phyloP scores from a whole-genome alignment of 2,329 filamentous ascomycete species.

The Thielaviopsis ethacetica region DNA sequence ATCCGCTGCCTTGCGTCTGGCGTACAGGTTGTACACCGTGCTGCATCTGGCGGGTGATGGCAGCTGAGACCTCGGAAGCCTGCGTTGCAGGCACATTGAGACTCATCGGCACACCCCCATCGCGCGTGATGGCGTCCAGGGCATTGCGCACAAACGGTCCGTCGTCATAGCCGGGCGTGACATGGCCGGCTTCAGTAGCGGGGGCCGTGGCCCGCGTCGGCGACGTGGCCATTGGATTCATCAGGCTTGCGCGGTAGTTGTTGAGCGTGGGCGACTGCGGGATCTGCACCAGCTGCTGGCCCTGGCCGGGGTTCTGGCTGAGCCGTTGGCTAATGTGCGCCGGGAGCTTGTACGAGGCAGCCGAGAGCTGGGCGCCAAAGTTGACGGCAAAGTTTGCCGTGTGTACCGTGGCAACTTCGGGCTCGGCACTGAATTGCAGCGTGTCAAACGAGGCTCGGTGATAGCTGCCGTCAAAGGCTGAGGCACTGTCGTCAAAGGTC shows the following conservation, averaged over 20 bases:
- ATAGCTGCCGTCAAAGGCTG: neutral
- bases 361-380: neutral
- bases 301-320: constrained; percentile 2
- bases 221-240: neutral
- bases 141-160: constrained; percentile 81
- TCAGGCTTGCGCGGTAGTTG: neutral
- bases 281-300: constrained; percentile 5
- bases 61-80: neutral
- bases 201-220: too few relatives aligned
- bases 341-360: constrained; percentile 1
- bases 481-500: neutral
- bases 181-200: constrained; percentile 20
- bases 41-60: constrained; percentile 3
- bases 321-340: constrained; percentile 5
- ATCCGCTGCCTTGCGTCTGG: neutral
- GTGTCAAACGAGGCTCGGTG: neutral
- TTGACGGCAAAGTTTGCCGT: constrained; percentile 6
- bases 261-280: neutral
- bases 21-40: neutral
- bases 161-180: constrained; percentile 68
- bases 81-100: neutral
- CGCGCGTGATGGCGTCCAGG: constrained; percentile 68
- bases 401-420: neutral
- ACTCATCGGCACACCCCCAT: constrained; percentile 34
- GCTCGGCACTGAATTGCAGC: neutral